Conservation (phyloP, 306 rosid genomes). For the Dryas alaskensis region DNA sequence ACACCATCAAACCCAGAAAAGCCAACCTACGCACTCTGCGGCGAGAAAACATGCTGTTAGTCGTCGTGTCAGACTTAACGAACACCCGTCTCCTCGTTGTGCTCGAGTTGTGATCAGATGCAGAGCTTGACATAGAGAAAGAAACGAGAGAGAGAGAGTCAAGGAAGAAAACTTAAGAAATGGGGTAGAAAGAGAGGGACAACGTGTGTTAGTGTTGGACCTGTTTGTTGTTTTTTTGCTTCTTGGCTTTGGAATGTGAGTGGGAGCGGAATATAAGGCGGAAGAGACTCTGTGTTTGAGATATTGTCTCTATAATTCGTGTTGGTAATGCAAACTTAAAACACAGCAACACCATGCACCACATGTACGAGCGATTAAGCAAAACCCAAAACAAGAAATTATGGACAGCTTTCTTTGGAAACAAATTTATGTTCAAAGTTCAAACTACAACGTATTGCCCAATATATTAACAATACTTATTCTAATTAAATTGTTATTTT, state of each 20-base stretch:
- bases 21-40: slow-evolving; percentile 8
- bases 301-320: background rate
- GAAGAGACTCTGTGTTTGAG: slow-evolving; percentile 35
- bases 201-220: background rate
- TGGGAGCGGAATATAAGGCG: slow-evolving; percentile 38
- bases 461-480: too few relatives aligned
- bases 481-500: too few relatives aligned
- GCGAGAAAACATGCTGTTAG: background rate
- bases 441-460: too few relatives aligned
- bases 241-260: slow-evolving; percentile 7
- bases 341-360: background rate
- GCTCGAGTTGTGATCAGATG: background rate
- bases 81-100: slow-evolving; percentile 32
- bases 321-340: background rate
- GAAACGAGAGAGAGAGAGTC: background rate
- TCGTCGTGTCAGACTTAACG: background rate
- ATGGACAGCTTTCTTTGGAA: too few relatives aligned
- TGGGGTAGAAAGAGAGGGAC: background rate
- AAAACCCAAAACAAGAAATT: too few relatives aligned
- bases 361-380: background rate
- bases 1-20: slow-evolving; percentile 32
- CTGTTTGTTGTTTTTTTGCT: slow-evolving; percentile 18
- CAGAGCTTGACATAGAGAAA: slow-evolving; percentile 17
- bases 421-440: too few relatives aligned
- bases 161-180: too few relatives aligned